Evolutionary conservation across 2,329 filamentous ascomycete species (phyloP).

Genomic region (Elsinoe fawcettii): DNA sequence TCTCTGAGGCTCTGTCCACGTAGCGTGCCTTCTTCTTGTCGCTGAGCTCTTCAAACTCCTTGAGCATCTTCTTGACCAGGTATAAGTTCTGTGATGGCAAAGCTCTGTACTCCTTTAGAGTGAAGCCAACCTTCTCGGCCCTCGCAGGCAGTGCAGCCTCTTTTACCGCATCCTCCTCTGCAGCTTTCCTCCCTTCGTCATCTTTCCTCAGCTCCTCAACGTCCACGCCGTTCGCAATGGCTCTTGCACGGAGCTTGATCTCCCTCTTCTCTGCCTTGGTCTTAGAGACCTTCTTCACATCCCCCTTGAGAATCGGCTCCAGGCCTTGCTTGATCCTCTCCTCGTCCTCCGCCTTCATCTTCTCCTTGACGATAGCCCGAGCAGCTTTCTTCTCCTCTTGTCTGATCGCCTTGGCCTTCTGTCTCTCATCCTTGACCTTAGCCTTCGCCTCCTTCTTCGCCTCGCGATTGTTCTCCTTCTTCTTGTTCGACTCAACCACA

Average conservation of each 20-base stretch:
- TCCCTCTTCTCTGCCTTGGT: slow-evolving; percentile 14
- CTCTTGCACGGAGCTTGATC: not conserved
- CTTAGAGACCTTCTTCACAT: slow-evolving; percentile 6
- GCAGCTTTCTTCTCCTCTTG: slow-evolving; percentile 23
- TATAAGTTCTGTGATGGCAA: slow-evolving; percentile 19
- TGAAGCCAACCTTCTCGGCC: slow-evolving; percentile 14
- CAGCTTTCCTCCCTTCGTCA: not conserved
- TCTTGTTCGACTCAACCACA: not conserved
- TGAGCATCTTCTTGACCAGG: slow-evolving; percentile 2
- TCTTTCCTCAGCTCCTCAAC: not conserved
- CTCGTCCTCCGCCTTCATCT: slow-evolving; percentile 13
- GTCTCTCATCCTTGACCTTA: slow-evolving; percentile 17
- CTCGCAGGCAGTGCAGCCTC: not conserved
- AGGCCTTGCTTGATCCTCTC: slow-evolving; percentile 15
- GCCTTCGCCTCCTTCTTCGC: slow-evolving; percentile 18
- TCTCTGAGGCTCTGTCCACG: slow-evolving; percentile 30
- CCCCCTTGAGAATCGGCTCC: not conserved
- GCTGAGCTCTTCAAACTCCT: not conserved
- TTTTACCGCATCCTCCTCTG: not conserved
- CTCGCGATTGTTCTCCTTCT: slow-evolving; percentile 18
- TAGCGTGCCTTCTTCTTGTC: slow-evolving; percentile 27
- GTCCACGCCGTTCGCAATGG: not conserved
- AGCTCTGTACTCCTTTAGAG: slow-evolving; percentile 9
- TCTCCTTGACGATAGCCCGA: slow-evolving; percentile 15
- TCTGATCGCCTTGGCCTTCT: slow-evolving; percentile 28